Evolutionary conservation across 1,284 basidiomycete genomes (phyloP), one percentile per base, ranked within the genome.

Genomic region (Microbotryum intermedium): DNA sequence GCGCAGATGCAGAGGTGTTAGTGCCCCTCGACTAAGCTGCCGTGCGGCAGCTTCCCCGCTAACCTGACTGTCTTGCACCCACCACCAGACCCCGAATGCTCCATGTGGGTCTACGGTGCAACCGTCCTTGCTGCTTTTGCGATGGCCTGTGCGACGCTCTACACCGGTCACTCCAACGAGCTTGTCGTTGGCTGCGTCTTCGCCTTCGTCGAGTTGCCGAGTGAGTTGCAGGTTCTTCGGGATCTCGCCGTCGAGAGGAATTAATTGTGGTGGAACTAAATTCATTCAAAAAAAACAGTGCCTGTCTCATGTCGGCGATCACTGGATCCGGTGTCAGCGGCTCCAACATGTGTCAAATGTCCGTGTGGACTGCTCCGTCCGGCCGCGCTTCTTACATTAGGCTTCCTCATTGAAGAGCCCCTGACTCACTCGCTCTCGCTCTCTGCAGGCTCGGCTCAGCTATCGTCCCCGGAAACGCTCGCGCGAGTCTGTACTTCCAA

Each of bases 61-160:
- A 16, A 39, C 34, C 34, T 39, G 9, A 39, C 34, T 11, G 5
- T 39, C 34, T 39, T 29, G 62, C 74, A 11, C 82, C 13, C 71
- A 49, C 79, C 9, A 74, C 50, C 84, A 75, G 53, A 25, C 23
- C 28, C 75, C 20, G 80, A 81, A 61, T 81, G 82, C 6, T 82
- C 82, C 5, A 79, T 79, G 73, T 83, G 80, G 79, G 84, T 83
- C 82, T 85, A 83, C 72, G 69, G 78, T 29, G 68, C 80, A 0
- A 81, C 84, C 73, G 72, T 84, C 46, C 79, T 81, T n/a, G 82
- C 80, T 16, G 79, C 78, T 0, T 69, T 79, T 34, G 66, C 75
- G 10, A 74, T 78, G 23, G 82, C 82, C 20, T 74, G 84, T 64
- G 55, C 49, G 49, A 62, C 53, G 28, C 28, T 50, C 49, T 53